Conservation (phyloP, 1,284 basidiomycete genomes). For the Cutaneotrichosporon spelunceum region DNA sequence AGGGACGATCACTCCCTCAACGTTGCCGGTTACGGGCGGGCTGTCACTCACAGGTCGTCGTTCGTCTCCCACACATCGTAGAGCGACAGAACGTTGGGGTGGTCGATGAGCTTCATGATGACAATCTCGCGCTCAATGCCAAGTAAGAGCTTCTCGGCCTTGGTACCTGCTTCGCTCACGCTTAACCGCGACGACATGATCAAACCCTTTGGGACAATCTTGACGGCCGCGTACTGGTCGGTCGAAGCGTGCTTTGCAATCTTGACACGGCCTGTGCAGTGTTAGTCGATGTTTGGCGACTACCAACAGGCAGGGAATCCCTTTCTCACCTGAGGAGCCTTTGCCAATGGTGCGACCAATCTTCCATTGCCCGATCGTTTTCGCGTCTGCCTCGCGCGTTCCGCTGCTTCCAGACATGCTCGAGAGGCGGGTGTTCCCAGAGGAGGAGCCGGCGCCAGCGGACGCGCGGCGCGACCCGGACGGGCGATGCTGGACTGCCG, state of each 20-base stretch:
- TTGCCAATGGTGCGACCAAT: slow-evolving; percentile 87
- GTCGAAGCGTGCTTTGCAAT: slow-evolving; percentile 85
- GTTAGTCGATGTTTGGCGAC: neutral
- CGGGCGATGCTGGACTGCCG: slow-evolving; percentile 14
- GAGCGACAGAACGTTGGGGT: slow-evolving; percentile 89
- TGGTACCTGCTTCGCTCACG: slow-evolving; percentile 59
- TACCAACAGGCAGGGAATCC: neutral
- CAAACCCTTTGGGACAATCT: slow-evolving; percentile 89
- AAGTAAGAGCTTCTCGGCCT: slow-evolving; percentile 76
- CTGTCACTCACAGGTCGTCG: slow-evolving; percentile 40
- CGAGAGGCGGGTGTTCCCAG: slow-evolving; percentile 20
- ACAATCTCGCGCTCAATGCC: slow-evolving; percentile 96
- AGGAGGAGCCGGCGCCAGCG: slow-evolving; percentile 8
- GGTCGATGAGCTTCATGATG: slow-evolving; percentile 98
- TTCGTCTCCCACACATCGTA: slow-evolving; percentile 94
- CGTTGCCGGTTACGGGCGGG: neutral
- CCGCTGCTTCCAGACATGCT: slow-evolving; percentile 20
- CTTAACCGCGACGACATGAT: slow-evolving; percentile 68
- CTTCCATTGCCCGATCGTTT: slow-evolving; percentile 80
- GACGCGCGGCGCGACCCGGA: slow-evolving; percentile 13
- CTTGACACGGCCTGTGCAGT: slow-evolving; percentile 72
- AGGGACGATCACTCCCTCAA: neutral
- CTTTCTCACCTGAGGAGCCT: slow-evolving; percentile 72
- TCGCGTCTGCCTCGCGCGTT: slow-evolving; percentile 45
- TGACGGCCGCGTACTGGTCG: slow-evolving; percentile 88